Percentiles rank a stretch among this genome's conserved stretches.
phyloP scores from a whole-genome alignment of 805 yeast species.

The Pichia scutulata region DNA sequence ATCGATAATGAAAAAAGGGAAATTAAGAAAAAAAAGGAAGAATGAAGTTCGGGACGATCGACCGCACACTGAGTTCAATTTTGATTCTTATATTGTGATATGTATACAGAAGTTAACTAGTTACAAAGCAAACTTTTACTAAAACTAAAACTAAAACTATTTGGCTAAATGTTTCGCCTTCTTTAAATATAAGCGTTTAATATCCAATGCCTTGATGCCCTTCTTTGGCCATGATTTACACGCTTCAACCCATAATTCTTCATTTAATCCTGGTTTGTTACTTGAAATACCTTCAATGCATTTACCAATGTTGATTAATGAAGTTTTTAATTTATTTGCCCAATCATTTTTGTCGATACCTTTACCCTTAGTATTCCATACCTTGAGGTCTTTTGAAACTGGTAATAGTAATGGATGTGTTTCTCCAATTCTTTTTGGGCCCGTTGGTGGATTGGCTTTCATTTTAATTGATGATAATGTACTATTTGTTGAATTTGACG shows the following conservation, averaged over 20 bases:
- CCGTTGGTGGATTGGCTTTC: conserved; percentile 8
- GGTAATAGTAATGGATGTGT: conserved; percentile 21
- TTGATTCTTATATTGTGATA: neutral
- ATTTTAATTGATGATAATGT: neutral
- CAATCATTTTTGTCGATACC: conserved; percentile 27
- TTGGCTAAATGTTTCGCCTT: conserved; percentile 15
- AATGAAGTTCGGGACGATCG: neutral
- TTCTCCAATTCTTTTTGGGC: conserved; percentile 7
- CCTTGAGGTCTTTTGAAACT: conserved; percentile 23
- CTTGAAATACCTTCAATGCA: conserved; percentile 24
- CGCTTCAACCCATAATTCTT: conserved; percentile 26
- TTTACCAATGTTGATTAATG: conserved; percentile 25
- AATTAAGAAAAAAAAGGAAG: neutral
- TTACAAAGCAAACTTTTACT: neutral
- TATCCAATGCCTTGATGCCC: conserved; percentile 24
- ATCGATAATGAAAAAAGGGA: no score
- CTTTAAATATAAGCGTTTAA: conserved; percentile 27
- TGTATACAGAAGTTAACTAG: neutral
- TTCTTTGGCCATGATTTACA: conserved; percentile 29
- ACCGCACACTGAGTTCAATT: neutral
- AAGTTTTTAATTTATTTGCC: conserved; percentile 24
- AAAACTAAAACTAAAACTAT: neutral
- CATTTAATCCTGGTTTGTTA: conserved; percentile 16
- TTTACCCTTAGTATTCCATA: conserved; percentile 27
- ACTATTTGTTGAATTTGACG: neutral